phyloP scores from a whole-genome alignment of 176 grass and related monocot genomes.

The Aechmea fasciata region DNA sequence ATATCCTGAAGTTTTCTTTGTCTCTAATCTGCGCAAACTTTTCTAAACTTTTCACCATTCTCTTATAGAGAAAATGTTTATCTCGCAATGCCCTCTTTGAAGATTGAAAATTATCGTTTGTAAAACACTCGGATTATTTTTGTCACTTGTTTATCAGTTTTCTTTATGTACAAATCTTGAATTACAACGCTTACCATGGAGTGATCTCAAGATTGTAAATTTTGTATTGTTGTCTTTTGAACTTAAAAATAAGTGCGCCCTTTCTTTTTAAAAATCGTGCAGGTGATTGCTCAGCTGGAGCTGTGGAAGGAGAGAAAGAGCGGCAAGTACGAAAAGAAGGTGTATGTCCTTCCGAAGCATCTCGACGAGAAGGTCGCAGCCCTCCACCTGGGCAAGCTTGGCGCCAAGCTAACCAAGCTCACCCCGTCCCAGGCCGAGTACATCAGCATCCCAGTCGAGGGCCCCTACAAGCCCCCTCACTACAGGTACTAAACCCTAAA shows the following conservation, averaged over 20 bases:
- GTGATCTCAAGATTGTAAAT: background rate
- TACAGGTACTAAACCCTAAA: conserved; percentile 66
- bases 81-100: background rate
- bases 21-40: no score
- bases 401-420: conserved; percentile 80
- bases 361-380: conserved; percentile 97
- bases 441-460: conserved; percentile 64
- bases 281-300: conserved; percentile 97
- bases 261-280: background rate
- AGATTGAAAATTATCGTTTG: background rate
- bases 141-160: no score
- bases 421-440: conserved; percentile 61
- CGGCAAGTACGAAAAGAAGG: conserved; percentile 97
- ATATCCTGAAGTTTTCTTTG: no score
- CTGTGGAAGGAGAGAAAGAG: conserved; percentile 80
- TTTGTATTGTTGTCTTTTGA: background rate
- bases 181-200: no score
- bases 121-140: no score
- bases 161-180: no score
- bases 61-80: no score
- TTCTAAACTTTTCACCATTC: no score
- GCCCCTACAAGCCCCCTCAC: conserved; percentile 70
- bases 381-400: conserved; percentile 85
- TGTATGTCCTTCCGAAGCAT: conserved; percentile 91
- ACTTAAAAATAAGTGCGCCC: background rate